Conservation (phyloP, 2,329 filamentous ascomycete species). For the Plectosphaerella plurivora region DNA sequence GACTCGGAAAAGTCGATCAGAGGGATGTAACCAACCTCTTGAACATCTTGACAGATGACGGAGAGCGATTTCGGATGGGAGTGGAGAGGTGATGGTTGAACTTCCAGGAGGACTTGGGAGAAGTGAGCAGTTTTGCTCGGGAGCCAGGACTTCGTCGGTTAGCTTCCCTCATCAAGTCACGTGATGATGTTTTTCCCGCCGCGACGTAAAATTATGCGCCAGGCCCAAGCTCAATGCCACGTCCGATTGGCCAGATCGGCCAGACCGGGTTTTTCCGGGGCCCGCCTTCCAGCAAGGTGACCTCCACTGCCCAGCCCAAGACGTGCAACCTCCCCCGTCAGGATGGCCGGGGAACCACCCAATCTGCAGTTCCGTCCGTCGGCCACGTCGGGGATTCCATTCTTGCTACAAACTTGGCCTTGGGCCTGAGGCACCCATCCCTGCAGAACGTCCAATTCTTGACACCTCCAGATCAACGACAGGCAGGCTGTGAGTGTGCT, state of each 20-base stretch:
- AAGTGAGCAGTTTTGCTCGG: constrained; percentile 44
- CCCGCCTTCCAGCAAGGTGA: not conserved
- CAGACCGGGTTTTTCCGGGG: constrained; percentile 1
- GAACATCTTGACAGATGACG: constrained; percentile 73
- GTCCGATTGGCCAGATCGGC: not conserved
- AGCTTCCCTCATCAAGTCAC: constrained; percentile 34
- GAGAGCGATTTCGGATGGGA: constrained; percentile 58
- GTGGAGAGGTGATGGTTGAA: constrained; percentile 52
- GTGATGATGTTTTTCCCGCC: constrained; percentile 19
- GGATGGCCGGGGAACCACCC: not conserved
- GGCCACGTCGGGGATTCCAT: too few species aligned
- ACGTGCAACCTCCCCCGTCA: not conserved
- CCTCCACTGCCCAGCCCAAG: not conserved
- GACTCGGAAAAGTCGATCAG: constrained; percentile 21
- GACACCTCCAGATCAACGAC: too few species aligned
- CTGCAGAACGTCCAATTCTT: too few species aligned
- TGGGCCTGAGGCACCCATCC: too few species aligned
- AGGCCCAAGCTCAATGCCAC: not conserved
- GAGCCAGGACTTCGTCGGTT: constrained; percentile 35
- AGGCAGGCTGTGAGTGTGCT: too few species aligned
- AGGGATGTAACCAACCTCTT: constrained; percentile 62
- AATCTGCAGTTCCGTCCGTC: not conserved
- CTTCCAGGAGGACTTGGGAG: constrained; percentile 44
- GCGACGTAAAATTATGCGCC: constrained; percentile 2
- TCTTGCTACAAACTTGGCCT: too few species aligned